A percentile compares a stretch with the other conserved stretches of the same genome.
phyloP scores from a whole-genome alignment of 352 stramenopile genomes.

The Phytophthora uliginosa region DNA sequence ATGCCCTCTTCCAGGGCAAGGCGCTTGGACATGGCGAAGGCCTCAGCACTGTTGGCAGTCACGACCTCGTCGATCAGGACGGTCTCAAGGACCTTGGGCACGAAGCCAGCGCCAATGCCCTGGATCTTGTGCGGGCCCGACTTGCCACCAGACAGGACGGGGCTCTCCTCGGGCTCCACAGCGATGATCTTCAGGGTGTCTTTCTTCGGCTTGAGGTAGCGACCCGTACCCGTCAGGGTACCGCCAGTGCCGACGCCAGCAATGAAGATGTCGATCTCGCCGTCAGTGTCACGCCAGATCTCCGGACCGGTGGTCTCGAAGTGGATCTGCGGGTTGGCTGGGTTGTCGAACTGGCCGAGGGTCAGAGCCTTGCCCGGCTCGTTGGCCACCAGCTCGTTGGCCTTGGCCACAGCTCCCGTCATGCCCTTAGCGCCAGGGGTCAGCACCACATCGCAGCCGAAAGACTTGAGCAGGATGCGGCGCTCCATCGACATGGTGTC shows the following conservation, averaged over 20 bases:
- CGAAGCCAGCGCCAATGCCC: conserved; percentile 87
- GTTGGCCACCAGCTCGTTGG: conserved; percentile 81
- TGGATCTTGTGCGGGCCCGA: conserved; percentile 89
- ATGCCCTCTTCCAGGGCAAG: conserved; percentile 89
- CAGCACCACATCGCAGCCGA: conserved; percentile 93
- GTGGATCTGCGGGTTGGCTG: conserved; percentile 96
- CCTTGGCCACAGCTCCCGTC: conserved; percentile 83
- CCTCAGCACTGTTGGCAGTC: conserved; percentile 80
- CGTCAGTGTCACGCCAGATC: conserved; percentile 92
- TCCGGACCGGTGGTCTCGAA: conserved; percentile 91
- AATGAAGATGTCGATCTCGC: conserved; percentile 91
- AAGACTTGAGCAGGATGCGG: conserved; percentile 95
- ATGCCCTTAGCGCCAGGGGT: conserved; percentile 91
- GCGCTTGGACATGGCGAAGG: conserved; percentile 90
- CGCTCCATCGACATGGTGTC: conserved; percentile 97
- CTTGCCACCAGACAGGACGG: conserved; percentile 86
- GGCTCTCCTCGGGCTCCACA: conserved; percentile 87
- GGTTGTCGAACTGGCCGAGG: conserved; percentile 98
- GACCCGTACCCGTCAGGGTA: conserved; percentile 87
- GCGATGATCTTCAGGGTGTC: conserved; percentile 83
- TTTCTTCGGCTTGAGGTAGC: conserved; percentile 92
- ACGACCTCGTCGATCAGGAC: conserved; percentile 93
- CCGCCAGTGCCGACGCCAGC: conserved; percentile 89
- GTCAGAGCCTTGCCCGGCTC: conserved; percentile 79
- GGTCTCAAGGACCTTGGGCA: conserved; percentile 82